A percentile compares a stretch with the other conserved stretches of the same genome.
These are phyloP conservation scores for Stephania yunnanensis DNA, from an alignment of 164 flowering plant species.

Conservation along the genomic window DNA sequence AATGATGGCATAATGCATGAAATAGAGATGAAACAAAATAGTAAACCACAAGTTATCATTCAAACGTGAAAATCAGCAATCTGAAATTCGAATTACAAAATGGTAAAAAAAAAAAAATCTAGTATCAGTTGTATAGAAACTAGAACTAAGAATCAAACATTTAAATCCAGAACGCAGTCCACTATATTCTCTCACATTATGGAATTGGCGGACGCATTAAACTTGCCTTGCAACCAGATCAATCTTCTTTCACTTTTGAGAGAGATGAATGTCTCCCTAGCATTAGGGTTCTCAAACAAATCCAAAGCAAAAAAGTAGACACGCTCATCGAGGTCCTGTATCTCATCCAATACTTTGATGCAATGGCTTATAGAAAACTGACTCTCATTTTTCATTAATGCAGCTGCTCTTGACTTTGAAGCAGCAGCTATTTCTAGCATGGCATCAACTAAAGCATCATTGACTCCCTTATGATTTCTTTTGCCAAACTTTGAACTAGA, in stretches of 20 bases:
- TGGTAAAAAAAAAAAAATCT: constrained; percentile 1
- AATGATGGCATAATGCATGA: background rate
- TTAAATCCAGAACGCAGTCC: constrained; percentile 1
- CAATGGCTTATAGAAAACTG: constrained; percentile 71
- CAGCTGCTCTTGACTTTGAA: constrained; percentile 65
- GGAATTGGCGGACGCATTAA: constrained; percentile 30
- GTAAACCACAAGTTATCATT: constrained; percentile 5
- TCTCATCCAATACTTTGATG: constrained; percentile 58
- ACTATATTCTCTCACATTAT: constrained; percentile 12
- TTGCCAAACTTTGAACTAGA: constrained; percentile 45
- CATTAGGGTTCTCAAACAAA: constrained; percentile 56
- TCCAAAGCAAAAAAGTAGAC: constrained; percentile 63
- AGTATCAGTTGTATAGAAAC: background rate
- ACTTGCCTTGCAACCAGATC: constrained; percentile 64
- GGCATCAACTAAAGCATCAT: constrained; percentile 72
- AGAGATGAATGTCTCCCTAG: constrained; percentile 60
- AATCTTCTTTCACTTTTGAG: constrained; percentile 54
- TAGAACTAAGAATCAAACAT: constrained; percentile 1
- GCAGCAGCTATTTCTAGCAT: constrained; percentile 80
- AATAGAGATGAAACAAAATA: background rate
- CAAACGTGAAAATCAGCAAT: constrained; percentile 1
- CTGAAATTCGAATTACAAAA: constrained; percentile 9
- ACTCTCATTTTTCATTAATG: constrained; percentile 53
- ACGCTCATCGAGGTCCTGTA: constrained; percentile 57
- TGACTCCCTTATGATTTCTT: constrained; percentile 60